Evolutionary conservation across 2,329 filamentous ascomycete species (phyloP), one percentile per base, ranked within the genome.

Genomic region (Ophiostoma piceae): DNA sequence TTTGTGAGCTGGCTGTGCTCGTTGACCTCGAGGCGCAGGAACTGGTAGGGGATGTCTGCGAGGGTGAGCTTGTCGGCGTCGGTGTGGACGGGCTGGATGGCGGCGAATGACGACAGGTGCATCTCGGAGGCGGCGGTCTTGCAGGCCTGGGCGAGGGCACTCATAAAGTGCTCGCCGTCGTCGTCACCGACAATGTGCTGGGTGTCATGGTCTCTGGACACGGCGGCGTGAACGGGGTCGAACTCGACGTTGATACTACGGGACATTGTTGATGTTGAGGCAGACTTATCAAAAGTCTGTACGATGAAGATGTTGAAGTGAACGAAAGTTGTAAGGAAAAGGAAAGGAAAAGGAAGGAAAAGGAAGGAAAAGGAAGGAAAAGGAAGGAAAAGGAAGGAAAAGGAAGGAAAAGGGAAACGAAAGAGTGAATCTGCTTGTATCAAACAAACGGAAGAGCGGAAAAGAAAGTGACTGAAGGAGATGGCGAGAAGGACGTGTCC

Each of bases 21-120:
- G 69, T 70, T 67, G 32, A 71, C 67, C 60, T 71, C 71, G 32
- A 73, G 43, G 16, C 69, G 68, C 16, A 73, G 35, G 22, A 73
- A 60, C n/a, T 32, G 60, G 47, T 43, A 73, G 32, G 71, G 69
- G 19, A 72, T 66, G 39, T 72, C 68, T 60, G 32, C 72, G 4
- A 73, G 69, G 2, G 72, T 67, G 5, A 7, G 26, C 64, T 14
- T 39, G 37, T 29, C 12, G 54, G 43, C 16, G 43, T 47, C 43
- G 5, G 60, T 51, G 16, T 67, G 7, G 35, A 26, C 65, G 8
- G 54, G 6, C 51, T 54, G 12, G 6, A 62, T 47, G n/a, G 60
- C 29, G 47, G 35, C 47, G n/a, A 16, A 12, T 32, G n/a, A 14
- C n/a, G 43, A 47, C 43, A 47, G 7, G 16, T 47, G 57, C 41